Evolutionary conservation across 352 stramenopile genomes (phyloP).

Genomic region (Phytophthora citrophthora): DNA sequence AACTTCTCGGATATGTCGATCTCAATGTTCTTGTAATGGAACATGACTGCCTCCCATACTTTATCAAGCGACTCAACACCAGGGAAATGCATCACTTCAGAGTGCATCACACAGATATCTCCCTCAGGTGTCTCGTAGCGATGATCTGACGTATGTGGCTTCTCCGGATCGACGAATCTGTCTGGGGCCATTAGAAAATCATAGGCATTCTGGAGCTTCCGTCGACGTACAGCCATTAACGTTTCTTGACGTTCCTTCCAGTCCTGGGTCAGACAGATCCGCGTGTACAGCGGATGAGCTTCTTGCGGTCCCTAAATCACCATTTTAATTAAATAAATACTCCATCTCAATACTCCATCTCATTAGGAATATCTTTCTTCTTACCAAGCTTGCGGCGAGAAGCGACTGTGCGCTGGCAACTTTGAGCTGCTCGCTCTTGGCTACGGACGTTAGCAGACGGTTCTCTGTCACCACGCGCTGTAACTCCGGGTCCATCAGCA

Average conservation of each 20-base stretch:
- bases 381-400: slow-evolving; percentile 31
- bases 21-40: slow-evolving; percentile 47
- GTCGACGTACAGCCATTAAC: slow-evolving; percentile 29
- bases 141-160: slow-evolving; percentile 18
- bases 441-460: slow-evolving; percentile 28
- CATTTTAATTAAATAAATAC: not conserved
- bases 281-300: slow-evolving; percentile 28
- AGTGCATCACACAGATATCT: slow-evolving; percentile 29
- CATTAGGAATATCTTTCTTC: slow-evolving; percentile 5
- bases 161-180: slow-evolving; percentile 24
- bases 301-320: slow-evolving; percentile 20
- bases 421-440: slow-evolving; percentile 43
- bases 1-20: slow-evolving; percentile 48
- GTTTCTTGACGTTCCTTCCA: slow-evolving; percentile 30
- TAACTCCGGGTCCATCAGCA: slow-evolving; percentile 10
- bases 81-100: slow-evolving; percentile 37
- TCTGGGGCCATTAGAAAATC: slow-evolving; percentile 30
- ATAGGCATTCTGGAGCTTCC: slow-evolving; percentile 28
- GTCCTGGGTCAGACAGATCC: slow-evolving; percentile 28
- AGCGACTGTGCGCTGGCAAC: slow-evolving; percentile 42
- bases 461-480: slow-evolving; percentile 30
- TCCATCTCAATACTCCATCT: not conserved
- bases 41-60: slow-evolving; percentile 42
- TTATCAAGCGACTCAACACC: slow-evolving; percentile 32
- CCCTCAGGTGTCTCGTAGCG: slow-evolving; percentile 25